Evolutionary conservation across 1,284 basidiomycete species (phyloP), one percentile per base, ranked within the genome.

Genomic region (Boletus holoroseus): DNA sequence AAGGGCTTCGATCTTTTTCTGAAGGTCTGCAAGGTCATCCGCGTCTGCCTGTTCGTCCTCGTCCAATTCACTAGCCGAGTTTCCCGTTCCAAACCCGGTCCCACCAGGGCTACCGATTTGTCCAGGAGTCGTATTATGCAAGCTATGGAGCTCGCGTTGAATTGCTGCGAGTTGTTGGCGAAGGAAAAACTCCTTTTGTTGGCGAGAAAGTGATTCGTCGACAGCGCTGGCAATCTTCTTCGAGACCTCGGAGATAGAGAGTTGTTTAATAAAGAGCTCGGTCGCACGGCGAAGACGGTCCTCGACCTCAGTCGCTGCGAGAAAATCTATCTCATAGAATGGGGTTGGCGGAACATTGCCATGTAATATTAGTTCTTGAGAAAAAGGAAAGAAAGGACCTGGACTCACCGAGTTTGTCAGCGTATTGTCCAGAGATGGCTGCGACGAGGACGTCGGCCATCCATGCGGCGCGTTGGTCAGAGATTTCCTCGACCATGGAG

Each of bases 161-260:
- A 94, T 94, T 9, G 88, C 91, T 27, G 88, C 85, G 41, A 93
- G 81, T 64, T 94, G 92, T 64, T 94, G 91, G 49, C 86, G 83
- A 3, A 90, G 75, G 71, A 88, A 89, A 62, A 83, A 84, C 55
- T 89, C 88, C 59, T 89, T 89, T 69, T 90, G 87, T 58, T 89
- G 87, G 53, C 86, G 88, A 26, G 83, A 85, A 13, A 89, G 75
- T 1, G 80, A 82, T 64, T 89, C 87, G 56, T 88, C 84, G 12
- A 90, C 82, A n/a, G 83, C 82, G 27, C 77, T 76, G 2, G 84
- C 81, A 45, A 90, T 87, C 72, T 87, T 88, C 64, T 81, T 80
- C 11, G 82, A 79, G 0, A 89, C 83, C 65, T 90, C 87, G 13
- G 81, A 79, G 31, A 90, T 87, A 24, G 84, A 83, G 5, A 80